Evolutionary conservation across 2,329 filamentous ascomycete genomes (phyloP).

Genomic region (Penicillium sp.): DNA sequence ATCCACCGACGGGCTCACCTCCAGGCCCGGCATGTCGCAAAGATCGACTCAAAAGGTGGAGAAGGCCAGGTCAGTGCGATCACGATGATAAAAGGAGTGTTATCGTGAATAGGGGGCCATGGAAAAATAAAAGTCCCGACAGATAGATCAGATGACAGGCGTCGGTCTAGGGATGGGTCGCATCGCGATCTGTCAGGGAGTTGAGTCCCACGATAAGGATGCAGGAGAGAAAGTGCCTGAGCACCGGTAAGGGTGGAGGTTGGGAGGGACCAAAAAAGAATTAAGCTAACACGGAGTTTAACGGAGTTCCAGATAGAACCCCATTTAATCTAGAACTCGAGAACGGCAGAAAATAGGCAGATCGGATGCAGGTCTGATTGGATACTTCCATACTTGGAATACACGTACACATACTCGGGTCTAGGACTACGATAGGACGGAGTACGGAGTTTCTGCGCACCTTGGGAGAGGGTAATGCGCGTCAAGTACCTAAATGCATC

Average conservation of each 20-base stretch:
- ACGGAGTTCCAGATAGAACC: neutral
- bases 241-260: neutral
- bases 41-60: neutral
- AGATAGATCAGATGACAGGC: neutral
- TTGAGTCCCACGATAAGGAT: neutral
- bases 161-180: neutral
- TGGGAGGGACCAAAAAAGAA: neutral
- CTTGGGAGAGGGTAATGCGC: neutral
- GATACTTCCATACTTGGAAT: neutral
- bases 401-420: neutral
- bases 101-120: neutral
- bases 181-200: neutral
- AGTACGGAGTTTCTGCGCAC: neutral
- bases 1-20: constrained; percentile 29
- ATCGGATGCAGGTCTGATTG: neutral
- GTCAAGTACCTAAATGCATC: neutral
- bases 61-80: neutral
- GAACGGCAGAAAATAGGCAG: neutral
- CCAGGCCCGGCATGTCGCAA: constrained; percentile 33
- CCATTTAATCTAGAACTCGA: neutral
- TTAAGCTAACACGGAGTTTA: neutral
- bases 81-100: neutral
- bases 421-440: neutral
- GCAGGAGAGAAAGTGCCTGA: neutral
- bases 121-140: neutral